Percentiles rank a stretch among this genome's conserved stretches.
Evolutionary conservation across 2,329 filamentous ascomycete species (phyloP).

Genomic region (Cladophialophora immunda): DNA sequence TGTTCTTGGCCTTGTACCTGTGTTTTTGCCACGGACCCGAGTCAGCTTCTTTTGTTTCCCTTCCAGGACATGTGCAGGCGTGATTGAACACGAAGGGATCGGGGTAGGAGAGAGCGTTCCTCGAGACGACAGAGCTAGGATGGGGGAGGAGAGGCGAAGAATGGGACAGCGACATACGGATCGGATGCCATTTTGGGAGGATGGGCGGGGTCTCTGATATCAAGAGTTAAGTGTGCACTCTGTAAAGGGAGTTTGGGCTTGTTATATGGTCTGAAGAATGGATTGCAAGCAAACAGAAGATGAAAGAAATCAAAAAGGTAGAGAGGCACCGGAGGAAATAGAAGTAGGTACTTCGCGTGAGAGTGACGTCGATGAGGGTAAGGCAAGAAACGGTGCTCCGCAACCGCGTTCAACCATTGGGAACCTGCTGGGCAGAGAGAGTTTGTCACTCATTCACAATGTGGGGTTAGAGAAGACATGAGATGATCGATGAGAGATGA

Average conservation of each 20-base stretch:
- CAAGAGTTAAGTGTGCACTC: background rate
- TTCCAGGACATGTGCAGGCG: background rate
- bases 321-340: background rate
- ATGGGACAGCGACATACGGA: slow-evolving; percentile 28
- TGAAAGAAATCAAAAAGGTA: background rate
- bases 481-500: background rate
- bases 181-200: slow-evolving; percentile 32
- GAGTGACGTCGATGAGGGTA: slow-evolving; percentile 3
- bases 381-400: background rate
- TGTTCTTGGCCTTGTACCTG: slow-evolving; percentile 81
- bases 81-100: background rate
- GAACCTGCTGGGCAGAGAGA: background rate
- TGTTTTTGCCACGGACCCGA: slow-evolving; percentile 47
- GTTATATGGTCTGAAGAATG: background rate
- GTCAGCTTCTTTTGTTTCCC: background rate
- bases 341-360: background rate
- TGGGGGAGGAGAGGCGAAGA: background rate
- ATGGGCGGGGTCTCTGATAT: background rate
- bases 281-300: background rate
- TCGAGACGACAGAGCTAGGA: background rate
- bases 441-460: background rate
- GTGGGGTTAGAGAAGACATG: background rate
- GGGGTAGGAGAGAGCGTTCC: background rate
- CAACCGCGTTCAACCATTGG: background rate
- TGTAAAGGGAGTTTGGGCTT: background rate